Evolutionary conservation across 805 yeast species (phyloP).

Genomic region (Alloascoidea africana): DNA sequence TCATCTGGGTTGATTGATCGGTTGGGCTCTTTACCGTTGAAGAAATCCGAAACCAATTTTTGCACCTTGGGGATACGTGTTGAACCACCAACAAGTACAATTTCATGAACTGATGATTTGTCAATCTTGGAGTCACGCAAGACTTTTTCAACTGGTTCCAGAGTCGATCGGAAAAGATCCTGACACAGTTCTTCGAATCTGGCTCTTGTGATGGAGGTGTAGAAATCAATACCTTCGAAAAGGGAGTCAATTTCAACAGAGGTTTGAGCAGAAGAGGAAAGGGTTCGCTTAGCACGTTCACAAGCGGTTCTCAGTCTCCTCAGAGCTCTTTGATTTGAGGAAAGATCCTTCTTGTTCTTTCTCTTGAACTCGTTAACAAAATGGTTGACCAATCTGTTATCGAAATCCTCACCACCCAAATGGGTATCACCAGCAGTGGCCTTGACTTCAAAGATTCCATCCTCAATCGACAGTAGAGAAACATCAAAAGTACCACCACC

Average conservation of each 20-base stretch:
- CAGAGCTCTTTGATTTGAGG: slow-evolving; percentile 89
- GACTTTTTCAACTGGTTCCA: slow-evolving; percentile 92
- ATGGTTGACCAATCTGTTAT: slow-evolving; percentile 88
- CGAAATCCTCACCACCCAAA: slow-evolving; percentile 98
- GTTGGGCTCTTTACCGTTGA: slow-evolving; percentile 96
- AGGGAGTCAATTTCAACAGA: slow-evolving; percentile 89
- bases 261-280: slow-evolving; percentile 91
- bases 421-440: slow-evolving; percentile 88
- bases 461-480: slow-evolving; percentile 81
- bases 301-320: slow-evolving; percentile 98
- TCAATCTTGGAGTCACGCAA: slow-evolving; percentile 82
- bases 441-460: slow-evolving; percentile 94
- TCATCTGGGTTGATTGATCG: slow-evolving; percentile 96
- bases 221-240: slow-evolving; percentile 91
- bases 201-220: slow-evolving; percentile 92
- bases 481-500: slow-evolving; percentile 99
- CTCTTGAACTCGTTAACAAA: slow-evolving; percentile 94
- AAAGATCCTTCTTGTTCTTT: slow-evolving; percentile 91
- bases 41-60: slow-evolving; percentile 89
- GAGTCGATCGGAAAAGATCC: slow-evolving; percentile 83
- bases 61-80: slow-evolving; percentile 97
- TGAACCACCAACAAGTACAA: slow-evolving; percentile 94
- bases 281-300: slow-evolving; percentile 98
- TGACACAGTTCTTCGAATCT: slow-evolving; percentile 95
- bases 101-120: slow-evolving; percentile 82